phyloP scores from a whole-genome alignment of 2,329 filamentous ascomycete genomes.

The Paradendryphiella salina region DNA sequence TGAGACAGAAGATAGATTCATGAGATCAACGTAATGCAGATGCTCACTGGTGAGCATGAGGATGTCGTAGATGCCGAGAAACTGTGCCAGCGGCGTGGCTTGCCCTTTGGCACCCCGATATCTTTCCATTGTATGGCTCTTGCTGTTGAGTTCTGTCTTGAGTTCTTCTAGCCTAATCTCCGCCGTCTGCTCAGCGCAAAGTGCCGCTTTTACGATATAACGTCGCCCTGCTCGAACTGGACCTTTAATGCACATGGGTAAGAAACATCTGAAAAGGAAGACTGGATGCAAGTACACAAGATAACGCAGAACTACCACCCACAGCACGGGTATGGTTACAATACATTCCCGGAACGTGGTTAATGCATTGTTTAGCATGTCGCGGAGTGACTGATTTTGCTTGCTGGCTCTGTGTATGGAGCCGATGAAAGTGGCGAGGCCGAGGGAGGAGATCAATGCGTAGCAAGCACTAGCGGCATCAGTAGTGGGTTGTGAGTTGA shows the following conservation, averaged over 20 bases:
- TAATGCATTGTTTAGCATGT: background rate
- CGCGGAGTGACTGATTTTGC: background rate
- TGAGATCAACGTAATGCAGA: conserved; percentile 35
- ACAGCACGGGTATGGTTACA: background rate
- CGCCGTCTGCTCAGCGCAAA: conserved; percentile 16
- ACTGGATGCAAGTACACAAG: conserved; percentile 14
- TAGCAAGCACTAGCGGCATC: conserved; percentile 14
- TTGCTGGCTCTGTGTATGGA: background rate
- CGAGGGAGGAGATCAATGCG: conserved; percentile 17
- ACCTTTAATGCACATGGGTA: conserved; percentile 23
- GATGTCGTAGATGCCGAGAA: conserved; percentile 39
- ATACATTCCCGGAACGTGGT: background rate
- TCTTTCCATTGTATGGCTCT: background rate
- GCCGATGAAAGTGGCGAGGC: conserved; percentile 12
- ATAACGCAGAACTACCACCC: background rate
- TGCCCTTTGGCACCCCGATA: conserved; percentile 7
- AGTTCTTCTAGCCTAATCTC: conserved; percentile 17
- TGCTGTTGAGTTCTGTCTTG: conserved; percentile 3
- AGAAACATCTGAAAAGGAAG: conserved; percentile 20
- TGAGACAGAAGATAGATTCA: conserved; percentile 30
- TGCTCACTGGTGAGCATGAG: conserved; percentile 30
- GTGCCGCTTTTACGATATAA: conserved; percentile 20
- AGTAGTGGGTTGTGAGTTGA: background rate
- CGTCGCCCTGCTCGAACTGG: conserved; percentile 22
- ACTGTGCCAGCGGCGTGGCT: conserved; percentile 24